Evolutionary conservation across 192 early-diverging fungal species (phyloP), one percentile per base, ranked within the genome.

Genomic region (Umbelopsis sp.): DNA sequence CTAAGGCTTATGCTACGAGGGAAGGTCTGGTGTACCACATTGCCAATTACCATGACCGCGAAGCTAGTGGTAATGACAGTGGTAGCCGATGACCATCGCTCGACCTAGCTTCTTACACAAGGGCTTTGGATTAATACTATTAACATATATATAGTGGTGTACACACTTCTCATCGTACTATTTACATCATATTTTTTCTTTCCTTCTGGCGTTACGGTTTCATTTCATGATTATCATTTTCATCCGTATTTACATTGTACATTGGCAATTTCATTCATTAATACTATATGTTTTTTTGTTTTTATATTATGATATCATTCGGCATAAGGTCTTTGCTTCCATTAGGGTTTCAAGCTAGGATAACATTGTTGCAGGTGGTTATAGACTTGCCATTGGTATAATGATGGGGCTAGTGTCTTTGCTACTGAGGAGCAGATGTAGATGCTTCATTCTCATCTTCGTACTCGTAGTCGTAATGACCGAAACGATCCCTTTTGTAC

Each of bases 1-100:
- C 78, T 4, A 68, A 67, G 46, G n/a, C 21, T 4, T 79, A 72
- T 74, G 70, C 78, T 7, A 72, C 78, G 18, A 48, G 78, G 18
- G 78, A 79, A 37, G 78, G 78, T 8, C 65, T 79, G 0, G 67
- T 79, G 10, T 79, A 79, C 58, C 78, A 79, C 52, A 74, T 79
- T 21, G 25, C 71, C 25, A 65, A 72, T 20, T 47, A 64, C 15
- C 78, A 79, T 66, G 73, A 79, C 27, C 55, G 55, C 18, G 55
- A 61, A 61, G 55, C 55, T 18, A 61, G 30, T 61, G 55, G 27
- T 18, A 61, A 61, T n/a, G 55, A 61, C 27, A 61, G 55, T 35
- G 27, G 27, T 25, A 61, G 55, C 16, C 55, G 55, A 35, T 61
- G 55, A 61, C 55, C 23, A 20, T 25, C 48, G 48, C 20, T 25